A percentile compares a stretch with the other conserved stretches of the same genome.
Evolutionary conservation across 176 grass and related monocot genomes (phyloP).

Genomic region (Tillandsia fasciculata): DNA sequence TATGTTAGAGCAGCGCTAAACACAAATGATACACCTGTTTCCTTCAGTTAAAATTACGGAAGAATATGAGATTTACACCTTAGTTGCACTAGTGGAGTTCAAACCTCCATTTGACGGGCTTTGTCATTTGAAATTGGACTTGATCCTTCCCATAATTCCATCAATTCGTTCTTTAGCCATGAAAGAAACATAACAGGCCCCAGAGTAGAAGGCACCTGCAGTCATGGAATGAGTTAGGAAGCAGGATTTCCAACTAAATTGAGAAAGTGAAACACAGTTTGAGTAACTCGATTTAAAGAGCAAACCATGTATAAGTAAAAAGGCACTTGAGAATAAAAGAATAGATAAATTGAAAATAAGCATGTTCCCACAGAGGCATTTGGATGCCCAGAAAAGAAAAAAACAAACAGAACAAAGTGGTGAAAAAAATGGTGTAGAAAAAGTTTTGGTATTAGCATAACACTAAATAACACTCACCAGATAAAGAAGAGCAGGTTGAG

Average conservation of each 20-base stretch:
- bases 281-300: too few species aligned
- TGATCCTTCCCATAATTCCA: slow-evolving; percentile 83
- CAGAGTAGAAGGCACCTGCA: slow-evolving; percentile 79
- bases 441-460: neutral
- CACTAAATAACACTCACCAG: slow-evolving; percentile 44
- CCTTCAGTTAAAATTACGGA: slow-evolving; percentile 8
- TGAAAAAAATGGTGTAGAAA: neutral
- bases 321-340: too few species aligned
- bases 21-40: slow-evolving; percentile 10
- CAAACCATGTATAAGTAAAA: too few species aligned
- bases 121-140: slow-evolving; percentile 50
- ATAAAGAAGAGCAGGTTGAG: slow-evolving; percentile 96
- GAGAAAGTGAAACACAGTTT: neutral
- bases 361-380: slow-evolving; percentile 40
- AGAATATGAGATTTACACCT: neutral
- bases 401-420: slow-evolving; percentile 5
- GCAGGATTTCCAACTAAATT: neutral
- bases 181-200: slow-evolving; percentile 80
- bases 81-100: slow-evolving; percentile 11
- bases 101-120: slow-evolving; percentile 66
- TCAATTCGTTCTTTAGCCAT: slow-evolving; percentile 78
- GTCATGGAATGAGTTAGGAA: neutral
- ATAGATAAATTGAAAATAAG: too few species aligned
- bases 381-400: slow-evolving; percentile 24
- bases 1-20: too few species aligned